phyloP scores from a whole-genome alignment of 106 monocot species.

The Acanthochlamys bracteata region DNA sequence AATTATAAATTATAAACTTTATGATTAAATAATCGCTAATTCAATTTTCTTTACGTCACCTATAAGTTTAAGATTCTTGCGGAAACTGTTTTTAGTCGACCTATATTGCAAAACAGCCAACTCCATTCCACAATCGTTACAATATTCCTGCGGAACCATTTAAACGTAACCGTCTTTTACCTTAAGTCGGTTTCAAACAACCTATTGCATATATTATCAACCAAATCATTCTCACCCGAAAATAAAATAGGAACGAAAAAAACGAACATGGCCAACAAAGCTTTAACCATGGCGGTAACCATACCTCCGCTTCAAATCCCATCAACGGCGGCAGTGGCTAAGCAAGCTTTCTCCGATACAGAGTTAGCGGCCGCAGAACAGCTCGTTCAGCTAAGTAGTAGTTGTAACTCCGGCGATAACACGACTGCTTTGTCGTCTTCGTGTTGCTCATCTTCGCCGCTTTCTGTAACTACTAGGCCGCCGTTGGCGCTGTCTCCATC shows the following conservation, averaged over 20 bases:
- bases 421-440: neutral
- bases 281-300: neutral
- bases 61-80: too few species aligned
- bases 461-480: conserved; percentile 5
- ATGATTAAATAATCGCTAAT: too few species aligned
- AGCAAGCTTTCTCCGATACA: conserved; percentile 12
- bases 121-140: neutral
- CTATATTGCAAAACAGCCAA: too few species aligned
- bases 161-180: conserved; percentile 23
- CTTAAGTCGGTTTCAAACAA: conserved; percentile 31
- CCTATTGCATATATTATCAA: neutral
- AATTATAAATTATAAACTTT: too few species aligned
- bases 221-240: too few species aligned
- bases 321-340: neutral
- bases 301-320: neutral
- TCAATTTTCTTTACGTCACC: too few species aligned
- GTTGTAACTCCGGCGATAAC: neutral
- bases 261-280: neutral
- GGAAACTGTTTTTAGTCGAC: too few species aligned
- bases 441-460: conserved; percentile 7
- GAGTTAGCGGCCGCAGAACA: conserved; percentile 22
- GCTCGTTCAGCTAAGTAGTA: conserved; percentile 22
- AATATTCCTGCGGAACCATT: conserved; percentile 14
- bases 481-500: conserved; percentile 16
- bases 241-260: too few species aligned